These are phyloP conservation scores for Pseudonitzschia delicatissima DNA, from an alignment of 108 stramenopile species.

Conservation along the genomic window DNA sequence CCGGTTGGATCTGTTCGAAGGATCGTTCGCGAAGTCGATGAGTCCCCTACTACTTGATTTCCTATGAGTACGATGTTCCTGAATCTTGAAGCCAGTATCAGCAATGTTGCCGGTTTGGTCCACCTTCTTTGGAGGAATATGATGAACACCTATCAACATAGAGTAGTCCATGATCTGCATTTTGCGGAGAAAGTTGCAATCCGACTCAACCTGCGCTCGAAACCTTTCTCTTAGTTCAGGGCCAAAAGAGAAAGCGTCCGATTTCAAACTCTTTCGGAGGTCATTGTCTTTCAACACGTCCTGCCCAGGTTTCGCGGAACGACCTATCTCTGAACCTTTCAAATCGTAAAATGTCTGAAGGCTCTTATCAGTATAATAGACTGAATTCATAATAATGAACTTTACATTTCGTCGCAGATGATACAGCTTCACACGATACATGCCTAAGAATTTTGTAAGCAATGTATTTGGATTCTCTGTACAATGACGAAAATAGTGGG, in stretches of 20 bases:
- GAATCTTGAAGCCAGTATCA: slow-evolving; percentile 29
- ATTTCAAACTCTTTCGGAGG: slow-evolving; percentile 53
- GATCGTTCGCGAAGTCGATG: not conserved
- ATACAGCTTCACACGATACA: slow-evolving; percentile 97
- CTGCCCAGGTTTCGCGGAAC: slow-evolving; percentile 77
- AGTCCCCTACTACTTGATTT: slow-evolving; percentile 1
- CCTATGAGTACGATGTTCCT: slow-evolving; percentile 20
- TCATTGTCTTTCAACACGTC: slow-evolving; percentile 93
- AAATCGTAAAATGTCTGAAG: slow-evolving; percentile 90
- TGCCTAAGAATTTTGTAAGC: slow-evolving; percentile 93
- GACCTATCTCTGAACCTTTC: slow-evolving; percentile 84
- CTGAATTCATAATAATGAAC: slow-evolving; percentile 93
- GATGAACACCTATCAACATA: slow-evolving; percentile 88
- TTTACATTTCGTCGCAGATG: slow-evolving; percentile 90
- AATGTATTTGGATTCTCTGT: slow-evolving; percentile 90
- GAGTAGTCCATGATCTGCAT: slow-evolving; percentile 97
- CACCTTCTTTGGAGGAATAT: slow-evolving; percentile 52
- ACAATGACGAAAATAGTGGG: slow-evolving; percentile 95
- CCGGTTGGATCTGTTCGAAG: not conserved
- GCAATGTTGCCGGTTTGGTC: slow-evolving; percentile 13
- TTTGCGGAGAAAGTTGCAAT: slow-evolving; percentile 72
- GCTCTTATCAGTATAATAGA: slow-evolving; percentile 84
- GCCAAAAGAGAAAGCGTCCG: slow-evolving; percentile 58
- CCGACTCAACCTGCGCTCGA: slow-evolving; percentile 64
- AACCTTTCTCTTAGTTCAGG: slow-evolving; percentile 51